A percentile compares a stretch with the other conserved stretches of the same genome.
Conservation (phyloP, 306 rosid genomes). For the Crataegus laevigata region DNA sequence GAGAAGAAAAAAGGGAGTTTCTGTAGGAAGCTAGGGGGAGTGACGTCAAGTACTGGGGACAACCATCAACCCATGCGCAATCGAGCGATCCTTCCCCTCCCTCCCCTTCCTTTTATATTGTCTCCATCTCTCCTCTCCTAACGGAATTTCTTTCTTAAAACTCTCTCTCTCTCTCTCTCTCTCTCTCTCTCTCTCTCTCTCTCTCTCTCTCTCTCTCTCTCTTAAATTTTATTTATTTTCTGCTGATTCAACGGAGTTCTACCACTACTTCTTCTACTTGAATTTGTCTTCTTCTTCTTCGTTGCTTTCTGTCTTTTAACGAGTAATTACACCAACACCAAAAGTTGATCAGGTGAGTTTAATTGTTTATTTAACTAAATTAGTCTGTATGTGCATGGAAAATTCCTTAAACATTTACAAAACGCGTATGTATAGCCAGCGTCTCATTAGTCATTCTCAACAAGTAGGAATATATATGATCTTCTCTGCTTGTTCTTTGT, state of each 20-base stretch:
- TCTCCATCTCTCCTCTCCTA: conserved; percentile 28
- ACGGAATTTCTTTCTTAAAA: conserved; percentile 22
- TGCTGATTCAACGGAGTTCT: background rate
- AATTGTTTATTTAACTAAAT: background rate
- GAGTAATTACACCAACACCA: conserved; percentile 8
- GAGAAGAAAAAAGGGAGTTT: background rate
- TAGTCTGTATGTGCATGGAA: conserved; percentile 1
- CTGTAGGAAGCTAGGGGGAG: conserved; percentile 24
- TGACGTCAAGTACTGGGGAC: conserved; percentile 74
- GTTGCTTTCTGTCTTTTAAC: conserved; percentile 26
- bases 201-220: background rate
- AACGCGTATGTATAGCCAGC: background rate
- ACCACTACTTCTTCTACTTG: background rate
- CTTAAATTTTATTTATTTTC: background rate
- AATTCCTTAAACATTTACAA: background rate
- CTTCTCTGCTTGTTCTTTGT: background rate
- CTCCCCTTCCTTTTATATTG: conserved; percentile 29
- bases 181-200: background rate
- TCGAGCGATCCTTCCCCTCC: conserved; percentile 60
- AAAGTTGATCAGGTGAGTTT: background rate
- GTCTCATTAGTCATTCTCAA: background rate
- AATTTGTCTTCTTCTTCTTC: conserved; percentile 25
- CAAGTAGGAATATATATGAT: background rate
- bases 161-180: background rate
- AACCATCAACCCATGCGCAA: conserved; percentile 79